Percentiles rank a stretch among this genome's conserved stretches.
Conservation (phyloP, 169 alveolate species). For the Theileria equi region DNA sequence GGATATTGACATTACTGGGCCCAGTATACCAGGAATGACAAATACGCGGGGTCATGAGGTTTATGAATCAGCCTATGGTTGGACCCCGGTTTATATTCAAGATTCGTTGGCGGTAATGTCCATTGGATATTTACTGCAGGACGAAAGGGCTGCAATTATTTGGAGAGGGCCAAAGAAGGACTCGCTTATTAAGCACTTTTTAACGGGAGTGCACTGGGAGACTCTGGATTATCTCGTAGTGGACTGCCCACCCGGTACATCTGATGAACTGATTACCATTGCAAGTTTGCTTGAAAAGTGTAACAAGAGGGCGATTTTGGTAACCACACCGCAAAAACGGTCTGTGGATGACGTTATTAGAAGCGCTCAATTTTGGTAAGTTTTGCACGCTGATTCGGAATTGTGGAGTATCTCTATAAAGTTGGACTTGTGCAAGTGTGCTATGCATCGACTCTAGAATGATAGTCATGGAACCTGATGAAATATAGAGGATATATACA, state of each 20-base stretch:
- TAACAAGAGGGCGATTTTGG: constrained; percentile 82
- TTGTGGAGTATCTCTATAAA: no score
- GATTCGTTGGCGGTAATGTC: constrained; percentile 95
- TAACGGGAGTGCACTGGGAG: constrained; percentile 97
- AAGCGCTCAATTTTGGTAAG: constrained; percentile 65
- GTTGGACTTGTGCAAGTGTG: no score
- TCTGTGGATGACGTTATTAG: constrained; percentile 66
- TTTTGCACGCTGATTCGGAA: no score
- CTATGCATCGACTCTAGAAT: no score
- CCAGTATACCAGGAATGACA: constrained; percentile 95
- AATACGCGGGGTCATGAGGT: constrained; percentile 89
- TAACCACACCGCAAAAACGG: constrained; percentile 80
- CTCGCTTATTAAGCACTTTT: constrained; percentile 90
- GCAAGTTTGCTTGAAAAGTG: constrained; percentile 86
- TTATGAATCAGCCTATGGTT: constrained; percentile 92
- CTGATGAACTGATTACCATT: constrained; percentile 96
- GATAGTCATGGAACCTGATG: no score
- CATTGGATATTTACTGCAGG: constrained; percentile 92
- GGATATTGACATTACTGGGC: constrained; percentile 99
- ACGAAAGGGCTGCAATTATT: constrained; percentile 91
- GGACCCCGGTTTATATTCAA: constrained; percentile 95
- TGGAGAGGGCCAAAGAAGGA: constrained; percentile 99
- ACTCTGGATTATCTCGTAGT: constrained; percentile 92
- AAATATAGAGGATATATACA: no score
- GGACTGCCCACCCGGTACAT: constrained; percentile 99